Conservation (phyloP, 805 yeast genomes). For the Cyberlindnera petersonii region DNA sequence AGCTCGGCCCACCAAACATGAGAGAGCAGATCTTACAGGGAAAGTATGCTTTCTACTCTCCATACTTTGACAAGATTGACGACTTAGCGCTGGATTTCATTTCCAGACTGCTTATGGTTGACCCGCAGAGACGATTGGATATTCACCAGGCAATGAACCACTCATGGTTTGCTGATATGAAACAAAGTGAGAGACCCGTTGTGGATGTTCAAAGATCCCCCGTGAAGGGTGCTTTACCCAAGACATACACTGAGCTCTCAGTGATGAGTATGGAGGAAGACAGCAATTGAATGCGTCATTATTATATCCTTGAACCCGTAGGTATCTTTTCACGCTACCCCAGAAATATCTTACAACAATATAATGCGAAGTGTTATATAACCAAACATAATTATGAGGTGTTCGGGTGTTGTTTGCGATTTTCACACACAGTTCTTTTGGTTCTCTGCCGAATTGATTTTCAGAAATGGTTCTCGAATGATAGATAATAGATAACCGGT, state of each 20-base stretch:
- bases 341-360: too few species aligned
- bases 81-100: slow-evolving; percentile 66
- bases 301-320: too few species aligned
- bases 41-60: slow-evolving; percentile 69
- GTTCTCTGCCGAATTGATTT: too few species aligned
- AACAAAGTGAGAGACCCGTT: neutral
- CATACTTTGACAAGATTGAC: slow-evolving; percentile 71
- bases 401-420: too few species aligned
- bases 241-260: slow-evolving; percentile 37
- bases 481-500: too few species aligned
- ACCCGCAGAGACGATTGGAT: slow-evolving; percentile 67
- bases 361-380: too few species aligned
- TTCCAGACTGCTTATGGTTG: slow-evolving; percentile 55
- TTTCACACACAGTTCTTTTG: too few species aligned
- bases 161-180: slow-evolving; percentile 83
- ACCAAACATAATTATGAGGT: too few species aligned
- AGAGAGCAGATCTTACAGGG: slow-evolving; percentile 68
- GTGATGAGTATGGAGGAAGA: slow-evolving; percentile 13
- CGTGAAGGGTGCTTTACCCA: slow-evolving; percentile 29
- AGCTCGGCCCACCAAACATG: slow-evolving; percentile 75
- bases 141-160: slow-evolving; percentile 84
- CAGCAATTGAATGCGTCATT: slow-evolving; percentile 2
- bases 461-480: too few species aligned
- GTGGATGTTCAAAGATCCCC: slow-evolving; percentile 28
- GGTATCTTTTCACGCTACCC: too few species aligned